These are phyloP conservation scores for Apiospora koreana DNA, from an alignment of 2,329 filamentous ascomycete genomes.

Conservation along the genomic window DNA sequence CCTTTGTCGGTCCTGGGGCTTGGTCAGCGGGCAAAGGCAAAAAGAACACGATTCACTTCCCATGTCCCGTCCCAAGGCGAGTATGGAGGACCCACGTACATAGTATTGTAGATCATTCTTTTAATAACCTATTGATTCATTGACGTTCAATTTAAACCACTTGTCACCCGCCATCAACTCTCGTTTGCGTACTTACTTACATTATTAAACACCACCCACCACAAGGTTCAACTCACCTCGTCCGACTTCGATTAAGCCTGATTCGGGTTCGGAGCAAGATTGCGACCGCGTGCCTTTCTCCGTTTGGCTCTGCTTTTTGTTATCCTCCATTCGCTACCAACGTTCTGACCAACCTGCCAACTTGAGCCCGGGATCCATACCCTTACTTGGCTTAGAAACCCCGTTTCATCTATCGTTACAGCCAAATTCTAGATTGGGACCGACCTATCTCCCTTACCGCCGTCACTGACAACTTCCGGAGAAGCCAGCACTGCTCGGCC, in stretches of 20 bases:
- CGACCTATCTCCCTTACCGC: background rate
- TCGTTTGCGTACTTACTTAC: background rate
- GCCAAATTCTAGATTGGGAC: background rate
- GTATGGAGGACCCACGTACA: background rate
- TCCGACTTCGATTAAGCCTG: background rate
- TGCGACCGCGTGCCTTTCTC: background rate
- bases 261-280: background rate
- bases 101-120: slow-evolving; percentile 3
- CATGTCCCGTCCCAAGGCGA: background rate
- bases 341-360: background rate
- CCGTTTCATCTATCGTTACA: slow-evolving; percentile 16
- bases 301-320: background rate
- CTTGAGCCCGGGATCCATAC: background rate
- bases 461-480: background rate
- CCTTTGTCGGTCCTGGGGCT: slow-evolving; percentile 10
- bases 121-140: background rate
- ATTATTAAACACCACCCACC: background rate
- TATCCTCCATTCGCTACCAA: background rate
- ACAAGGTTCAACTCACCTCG: background rate
- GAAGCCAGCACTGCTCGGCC: background rate
- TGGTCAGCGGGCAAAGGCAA: slow-evolving; percentile 10
- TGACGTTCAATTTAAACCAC: background rate
- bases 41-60: slow-evolving; percentile 17
- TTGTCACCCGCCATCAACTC: background rate
- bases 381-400: background rate